Percentiles rank a stretch among this genome's conserved stretches.
phyloP scores from a whole-genome alignment of 495 filamentous ascomycete genomes.

The Lasiosphaeriaceae sp. region DNA sequence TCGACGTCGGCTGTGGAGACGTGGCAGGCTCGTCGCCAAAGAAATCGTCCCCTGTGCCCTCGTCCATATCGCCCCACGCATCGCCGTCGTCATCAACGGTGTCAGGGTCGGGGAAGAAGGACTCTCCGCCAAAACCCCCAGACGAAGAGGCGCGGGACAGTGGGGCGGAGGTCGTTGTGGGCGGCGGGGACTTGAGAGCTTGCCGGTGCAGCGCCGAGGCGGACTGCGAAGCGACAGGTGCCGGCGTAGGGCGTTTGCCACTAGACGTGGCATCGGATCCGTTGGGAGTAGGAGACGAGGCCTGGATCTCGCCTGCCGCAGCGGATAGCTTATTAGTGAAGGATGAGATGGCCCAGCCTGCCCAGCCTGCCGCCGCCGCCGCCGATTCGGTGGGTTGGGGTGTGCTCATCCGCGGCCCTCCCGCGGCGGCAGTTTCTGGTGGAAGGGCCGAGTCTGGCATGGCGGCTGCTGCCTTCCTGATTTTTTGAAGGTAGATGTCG shows the following conservation, averaged over 20 bases:
- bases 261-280: constrained; percentile 17
- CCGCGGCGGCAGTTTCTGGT: constrained; percentile 43
- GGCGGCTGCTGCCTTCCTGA: constrained; percentile 68
- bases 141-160: constrained; percentile 41
- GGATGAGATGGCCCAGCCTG: constrained; percentile 97
- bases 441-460: constrained; percentile 77
- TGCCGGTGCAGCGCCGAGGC: constrained; percentile 53
- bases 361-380: constrained; percentile 59
- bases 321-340: constrained; percentile 90
- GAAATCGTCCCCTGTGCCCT: constrained; percentile 49
- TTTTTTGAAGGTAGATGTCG: constrained; percentile 80
- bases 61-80: constrained; percentile 69
- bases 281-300: constrained; percentile 7
- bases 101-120: constrained; percentile 39
- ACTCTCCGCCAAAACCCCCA: constrained; percentile 37
- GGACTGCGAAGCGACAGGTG: constrained; percentile 34
- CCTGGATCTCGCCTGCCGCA: constrained; percentile 78
- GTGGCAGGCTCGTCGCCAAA: constrained; percentile 30
- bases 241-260: constrained; percentile 24
- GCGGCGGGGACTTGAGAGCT: constrained; percentile 44
- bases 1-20: constrained; percentile 44
- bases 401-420: constrained; percentile 68
- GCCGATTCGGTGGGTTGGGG: constrained; percentile 56
- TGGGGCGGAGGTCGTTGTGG: constrained; percentile 27
- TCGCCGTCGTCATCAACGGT: constrained; percentile 53